Evolutionary conservation across 768 basidiomycete species (phyloP).

Genomic region (Sarcomyxa edulis): DNA sequence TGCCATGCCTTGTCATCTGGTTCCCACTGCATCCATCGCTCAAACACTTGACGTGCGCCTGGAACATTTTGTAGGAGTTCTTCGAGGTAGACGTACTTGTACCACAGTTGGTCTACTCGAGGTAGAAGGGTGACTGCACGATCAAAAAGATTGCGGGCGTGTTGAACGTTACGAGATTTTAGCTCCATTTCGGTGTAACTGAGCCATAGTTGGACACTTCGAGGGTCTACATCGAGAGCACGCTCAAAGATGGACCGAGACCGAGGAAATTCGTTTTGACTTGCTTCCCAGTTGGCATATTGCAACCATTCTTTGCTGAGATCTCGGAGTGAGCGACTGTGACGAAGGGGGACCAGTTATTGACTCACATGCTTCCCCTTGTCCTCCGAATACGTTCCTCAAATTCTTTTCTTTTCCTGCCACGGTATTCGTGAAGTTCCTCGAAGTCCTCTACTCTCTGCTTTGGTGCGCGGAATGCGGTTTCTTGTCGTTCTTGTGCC

Average conservation of each 20-base stretch:
- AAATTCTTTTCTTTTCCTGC: conserved; percentile 89
- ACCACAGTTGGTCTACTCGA: conserved; percentile 96
- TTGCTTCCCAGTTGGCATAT: conserved; percentile 89
- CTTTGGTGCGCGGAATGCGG: conserved; percentile 84
- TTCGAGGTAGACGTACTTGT: conserved; percentile 98
- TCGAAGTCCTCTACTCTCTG: conserved; percentile 97
- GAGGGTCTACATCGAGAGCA: conserved; percentile 91
- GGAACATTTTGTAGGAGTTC: conserved; percentile 95
- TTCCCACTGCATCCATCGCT: conserved; percentile 99
- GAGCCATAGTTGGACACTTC: conserved; percentile 89
- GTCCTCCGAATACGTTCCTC: conserved; percentile 84
- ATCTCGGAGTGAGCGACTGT: conserved; percentile 1
- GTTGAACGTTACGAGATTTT: conserved; percentile 95
- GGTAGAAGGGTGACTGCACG: conserved; percentile 95
- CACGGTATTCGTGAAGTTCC: conserved; percentile 85
- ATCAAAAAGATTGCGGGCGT: conserved; percentile 95
- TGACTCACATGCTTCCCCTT: conserved; percentile 69
- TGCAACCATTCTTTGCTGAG: conserved; percentile 81
- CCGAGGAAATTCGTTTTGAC: conserved; percentile 93
- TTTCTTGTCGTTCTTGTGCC: conserved; percentile 98
- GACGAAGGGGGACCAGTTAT: background rate
- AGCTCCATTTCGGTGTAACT: conserved; percentile 97
- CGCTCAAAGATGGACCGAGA: conserved; percentile 96
- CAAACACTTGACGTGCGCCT: conserved; percentile 95
- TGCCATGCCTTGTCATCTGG: conserved; percentile 99